These are phyloP conservation scores for Dothiorella sarmentorum DNA, from an alignment of 2,329 filamentous ascomycete genomes.

Conservation along the genomic window DNA sequence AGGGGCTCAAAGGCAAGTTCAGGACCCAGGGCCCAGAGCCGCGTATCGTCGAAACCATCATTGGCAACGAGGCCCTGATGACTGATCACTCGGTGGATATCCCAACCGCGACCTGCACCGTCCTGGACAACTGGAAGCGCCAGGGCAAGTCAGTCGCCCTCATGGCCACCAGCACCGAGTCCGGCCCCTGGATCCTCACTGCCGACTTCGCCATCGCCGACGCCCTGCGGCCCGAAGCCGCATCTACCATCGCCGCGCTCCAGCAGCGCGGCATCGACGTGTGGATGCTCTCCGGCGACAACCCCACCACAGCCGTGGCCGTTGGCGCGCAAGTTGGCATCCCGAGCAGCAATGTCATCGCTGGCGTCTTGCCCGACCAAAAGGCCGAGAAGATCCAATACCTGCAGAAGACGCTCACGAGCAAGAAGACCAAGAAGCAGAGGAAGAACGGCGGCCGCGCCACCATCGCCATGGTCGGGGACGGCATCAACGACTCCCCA, in stretches of 20 bases:
- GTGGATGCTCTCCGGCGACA: slow-evolving; percentile 93
- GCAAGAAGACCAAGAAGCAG: slow-evolving; percentile 12
- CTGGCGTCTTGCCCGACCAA: slow-evolving; percentile 78
- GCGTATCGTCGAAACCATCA: slow-evolving; percentile 49
- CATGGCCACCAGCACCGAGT: slow-evolving; percentile 27
- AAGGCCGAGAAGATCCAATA: slow-evolving; percentile 69
- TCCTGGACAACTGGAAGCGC: slow-evolving; percentile 39
- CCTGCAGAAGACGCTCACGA: slow-evolving; percentile 37
- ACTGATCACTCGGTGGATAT: slow-evolving; percentile 34
- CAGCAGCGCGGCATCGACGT: slow-evolving; percentile 65
- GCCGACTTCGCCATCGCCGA: slow-evolving; percentile 76
- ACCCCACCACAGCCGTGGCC: slow-evolving; percentile 75
- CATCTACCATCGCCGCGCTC: slow-evolving; percentile 61
- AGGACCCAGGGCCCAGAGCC: slow-evolving; percentile 27
- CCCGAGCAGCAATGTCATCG: slow-evolving; percentile 68
- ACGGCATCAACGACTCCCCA: slow-evolving; percentile 83
- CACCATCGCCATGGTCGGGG: slow-evolving; percentile 78
- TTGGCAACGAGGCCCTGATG: slow-evolving; percentile 74
- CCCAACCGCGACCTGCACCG: slow-evolving; percentile 20
- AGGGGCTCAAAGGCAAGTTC: slow-evolving; percentile 62
- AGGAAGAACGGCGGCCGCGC: slow-evolving; percentile 38
- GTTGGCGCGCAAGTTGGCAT: slow-evolving; percentile 77
- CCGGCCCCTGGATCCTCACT: slow-evolving; percentile 44
- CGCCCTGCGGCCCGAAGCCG: slow-evolving; percentile 71
- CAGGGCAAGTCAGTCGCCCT: slow-evolving; percentile 43